Evolutionary conservation across 495 filamentous ascomycete genomes (phyloP).

Genomic region (Penicillium taxi): DNA sequence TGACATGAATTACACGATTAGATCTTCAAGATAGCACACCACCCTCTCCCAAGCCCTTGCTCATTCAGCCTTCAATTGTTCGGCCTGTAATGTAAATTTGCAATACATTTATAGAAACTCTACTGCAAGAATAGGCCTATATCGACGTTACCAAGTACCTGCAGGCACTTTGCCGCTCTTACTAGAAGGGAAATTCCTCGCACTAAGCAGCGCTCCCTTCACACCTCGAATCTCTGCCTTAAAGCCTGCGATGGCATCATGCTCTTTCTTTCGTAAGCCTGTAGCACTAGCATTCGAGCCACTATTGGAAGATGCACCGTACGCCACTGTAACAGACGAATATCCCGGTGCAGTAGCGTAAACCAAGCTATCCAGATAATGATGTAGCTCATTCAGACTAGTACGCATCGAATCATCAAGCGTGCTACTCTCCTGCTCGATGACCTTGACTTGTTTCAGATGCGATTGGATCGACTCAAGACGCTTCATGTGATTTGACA

Average conservation of each 20-base stretch:
- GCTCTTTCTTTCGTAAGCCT: conserved; percentile 44
- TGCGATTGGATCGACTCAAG: conserved; percentile 44
- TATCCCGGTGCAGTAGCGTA: conserved; percentile 35
- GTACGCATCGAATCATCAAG: conserved; percentile 39
- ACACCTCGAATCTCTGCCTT: conserved; percentile 81
- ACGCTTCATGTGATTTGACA: conserved; percentile 32
- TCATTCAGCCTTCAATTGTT: no score
- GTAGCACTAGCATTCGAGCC: conserved; percentile 21
- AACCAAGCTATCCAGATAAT: conserved; percentile 46
- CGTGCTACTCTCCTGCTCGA: conserved; percentile 37
- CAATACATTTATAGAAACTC: no score
- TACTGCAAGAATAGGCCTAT: no score
- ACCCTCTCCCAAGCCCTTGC: no score
- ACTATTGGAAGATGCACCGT: conserved; percentile 27
- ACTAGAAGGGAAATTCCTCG: conserved; percentile 54
- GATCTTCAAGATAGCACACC: background rate
- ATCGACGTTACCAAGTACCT: no score
- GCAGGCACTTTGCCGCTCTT: conserved; percentile 26
- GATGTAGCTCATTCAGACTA: conserved; percentile 39
- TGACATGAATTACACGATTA: conserved; percentile 7
- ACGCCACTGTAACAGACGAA: conserved; percentile 21
- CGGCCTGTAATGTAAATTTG: no score
- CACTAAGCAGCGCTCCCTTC: conserved; percentile 87
- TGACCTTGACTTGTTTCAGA: conserved; percentile 44
- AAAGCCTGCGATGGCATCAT: conserved; percentile 70